Evolutionary conservation across 139 green algal species (phyloP).

Genomic region (Asterochloris erici): DNA sequence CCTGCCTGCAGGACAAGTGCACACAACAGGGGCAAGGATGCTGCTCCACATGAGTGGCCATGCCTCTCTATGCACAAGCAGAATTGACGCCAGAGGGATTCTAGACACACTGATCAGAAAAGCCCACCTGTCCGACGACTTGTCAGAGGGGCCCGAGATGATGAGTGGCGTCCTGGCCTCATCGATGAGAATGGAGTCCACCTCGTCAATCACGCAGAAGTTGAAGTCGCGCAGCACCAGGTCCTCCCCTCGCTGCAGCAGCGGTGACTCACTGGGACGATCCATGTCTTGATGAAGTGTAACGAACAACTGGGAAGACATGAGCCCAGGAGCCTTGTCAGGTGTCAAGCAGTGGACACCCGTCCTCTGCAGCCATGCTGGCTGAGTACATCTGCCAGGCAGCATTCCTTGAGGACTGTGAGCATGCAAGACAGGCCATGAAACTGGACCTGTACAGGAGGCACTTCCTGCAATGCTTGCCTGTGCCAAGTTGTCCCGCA

Average conservation of each 20-base stretch:
- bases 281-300: too few relatives aligned
- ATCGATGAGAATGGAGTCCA: constrained; percentile 97
- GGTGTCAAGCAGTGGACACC: too few relatives aligned
- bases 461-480: constrained; percentile 17
- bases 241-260: constrained; percentile 58
- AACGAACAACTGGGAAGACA: too few relatives aligned
- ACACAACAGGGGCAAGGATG: too few relatives aligned
- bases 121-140: constrained; percentile 55
- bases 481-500: constrained; percentile 93
- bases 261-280: too few relatives aligned
- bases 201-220: constrained; percentile 98
- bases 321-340: not conserved
- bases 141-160: constrained; percentile 84
- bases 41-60: too few relatives aligned
- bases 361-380: too few relatives aligned
- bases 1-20: not conserved
- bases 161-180: constrained; percentile 96
- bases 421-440: not conserved
- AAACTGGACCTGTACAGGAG: not conserved
- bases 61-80: too few relatives aligned
- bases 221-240: constrained; percentile 93
- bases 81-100: too few relatives aligned
- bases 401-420: too few relatives aligned
- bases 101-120: not conserved
- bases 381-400: too few relatives aligned